A percentile compares a stretch with the other conserved stretches of the same genome.
Conservation (phyloP, 83 land plant genomes). For the Thuja plicata region DNA sequence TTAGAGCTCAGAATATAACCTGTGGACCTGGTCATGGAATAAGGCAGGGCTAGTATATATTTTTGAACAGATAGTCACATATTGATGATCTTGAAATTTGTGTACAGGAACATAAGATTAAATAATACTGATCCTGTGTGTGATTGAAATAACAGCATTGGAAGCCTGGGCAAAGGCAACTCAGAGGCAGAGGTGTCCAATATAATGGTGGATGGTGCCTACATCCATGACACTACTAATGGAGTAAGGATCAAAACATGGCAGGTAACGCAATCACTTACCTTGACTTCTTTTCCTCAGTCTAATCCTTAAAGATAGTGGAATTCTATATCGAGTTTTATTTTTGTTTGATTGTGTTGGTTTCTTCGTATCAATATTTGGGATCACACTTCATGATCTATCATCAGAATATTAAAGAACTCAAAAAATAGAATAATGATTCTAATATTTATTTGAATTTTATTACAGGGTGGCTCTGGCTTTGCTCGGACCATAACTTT, state of each 20-base stretch:
- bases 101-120: neutral
- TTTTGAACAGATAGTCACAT: neutral
- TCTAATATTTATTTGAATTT: neutral
- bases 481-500: constrained; percentile 49
- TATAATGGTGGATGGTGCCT: constrained; percentile 45
- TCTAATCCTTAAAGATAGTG: too few relatives aligned
- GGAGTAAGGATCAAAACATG: constrained; percentile 80
- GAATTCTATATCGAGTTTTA: neutral
- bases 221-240: constrained; percentile 50
- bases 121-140: neutral
- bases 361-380: too few relatives aligned
- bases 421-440: too few relatives aligned
- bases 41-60: constrained; percentile 29
- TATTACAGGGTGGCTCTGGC: constrained; percentile 65
- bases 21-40: constrained; percentile 94
- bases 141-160: constrained; percentile 48
- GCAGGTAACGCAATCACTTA: constrained; percentile 34
- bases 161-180: constrained; percentile 57
- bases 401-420: too few relatives aligned
- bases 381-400: too few relatives aligned
- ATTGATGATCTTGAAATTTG: neutral
- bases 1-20: constrained; percentile 39
- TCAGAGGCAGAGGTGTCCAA: constrained; percentile 53
- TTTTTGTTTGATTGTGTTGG: too few relatives aligned
- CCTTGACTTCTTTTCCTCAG: too few relatives aligned